Evolutionary conservation across 768 basidiomycete species (phyloP).

Genomic region (Lepiota brunneoincarnata): DNA sequence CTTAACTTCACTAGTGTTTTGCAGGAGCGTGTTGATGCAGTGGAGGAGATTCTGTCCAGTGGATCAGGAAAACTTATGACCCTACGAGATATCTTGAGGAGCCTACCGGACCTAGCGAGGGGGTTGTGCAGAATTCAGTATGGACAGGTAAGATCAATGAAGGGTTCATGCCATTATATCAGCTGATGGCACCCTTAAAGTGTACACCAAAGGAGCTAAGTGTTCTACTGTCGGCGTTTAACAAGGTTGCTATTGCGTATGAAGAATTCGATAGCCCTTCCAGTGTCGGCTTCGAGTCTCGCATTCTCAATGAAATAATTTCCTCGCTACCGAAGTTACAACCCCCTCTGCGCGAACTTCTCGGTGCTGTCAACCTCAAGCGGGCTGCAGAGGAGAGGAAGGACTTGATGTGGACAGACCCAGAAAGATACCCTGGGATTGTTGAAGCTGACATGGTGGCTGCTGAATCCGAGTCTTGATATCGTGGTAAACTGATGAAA

Average conservation of each 20-base stretch:
- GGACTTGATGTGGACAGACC: slow-evolving; percentile 63
- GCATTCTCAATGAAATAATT: slow-evolving; percentile 69
- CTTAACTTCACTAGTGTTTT: slow-evolving; percentile 47
- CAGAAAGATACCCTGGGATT: slow-evolving; percentile 46
- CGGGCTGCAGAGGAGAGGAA: slow-evolving; percentile 66
- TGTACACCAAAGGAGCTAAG: slow-evolving; percentile 84
- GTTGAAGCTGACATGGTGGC: slow-evolving; percentile 61
- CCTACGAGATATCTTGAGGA: slow-evolving; percentile 66
- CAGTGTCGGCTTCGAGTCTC: slow-evolving; percentile 59
- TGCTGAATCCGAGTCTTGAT: not conserved
- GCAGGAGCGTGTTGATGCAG: slow-evolving; percentile 75
- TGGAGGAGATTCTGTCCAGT: slow-evolving; percentile 75
- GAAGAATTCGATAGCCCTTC: slow-evolving; percentile 32
- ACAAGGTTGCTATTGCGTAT: slow-evolving; percentile 66
- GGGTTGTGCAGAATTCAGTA: slow-evolving; percentile 90
- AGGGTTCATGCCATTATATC: not conserved
- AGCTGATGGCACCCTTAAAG: slow-evolving; percentile 28
- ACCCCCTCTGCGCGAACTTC: slow-evolving; percentile 48
- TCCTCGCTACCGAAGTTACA: slow-evolving; percentile 64
- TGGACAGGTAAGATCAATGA: slow-evolving; percentile 63
- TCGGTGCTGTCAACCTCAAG: slow-evolving; percentile 56
- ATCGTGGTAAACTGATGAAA: not conserved
- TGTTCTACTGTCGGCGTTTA: slow-evolving; percentile 71
- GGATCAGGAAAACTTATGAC: slow-evolving; percentile 59
- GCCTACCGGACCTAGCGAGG: slow-evolving; percentile 83